A percentile compares a stretch with the other conserved stretches of the same genome.
phyloP scores from a whole-genome alignment of 2,329 filamentous ascomycete genomes.

The Hypoxylon sp. region DNA sequence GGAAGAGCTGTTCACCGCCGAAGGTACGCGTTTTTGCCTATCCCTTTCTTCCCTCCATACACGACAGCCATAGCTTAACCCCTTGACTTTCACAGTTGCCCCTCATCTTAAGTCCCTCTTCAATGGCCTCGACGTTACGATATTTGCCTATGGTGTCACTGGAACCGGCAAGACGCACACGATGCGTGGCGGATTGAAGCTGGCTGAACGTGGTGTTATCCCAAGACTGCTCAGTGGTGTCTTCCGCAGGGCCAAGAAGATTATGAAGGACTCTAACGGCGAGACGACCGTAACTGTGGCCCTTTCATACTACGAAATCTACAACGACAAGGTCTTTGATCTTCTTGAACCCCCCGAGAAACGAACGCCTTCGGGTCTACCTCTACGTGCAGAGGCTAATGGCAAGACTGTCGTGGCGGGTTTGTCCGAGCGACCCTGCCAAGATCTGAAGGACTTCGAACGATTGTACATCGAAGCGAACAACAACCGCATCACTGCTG shows the following conservation, averaged over 20 bases:
- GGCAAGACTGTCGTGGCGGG: constrained; percentile 91
- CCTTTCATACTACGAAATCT: constrained; percentile 95
- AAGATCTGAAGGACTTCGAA: constrained; percentile 91
- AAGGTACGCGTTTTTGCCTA: constrained; percentile 70
- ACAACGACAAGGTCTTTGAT: constrained; percentile 96
- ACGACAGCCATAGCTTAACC: constrained; percentile 31
- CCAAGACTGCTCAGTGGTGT: constrained; percentile 87
- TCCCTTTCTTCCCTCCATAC: constrained; percentile 18
- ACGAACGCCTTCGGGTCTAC: constrained; percentile 83
- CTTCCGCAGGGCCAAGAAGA: constrained; percentile 87
- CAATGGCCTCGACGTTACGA: constrained; percentile 86
- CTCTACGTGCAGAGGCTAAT: constrained; percentile 86
- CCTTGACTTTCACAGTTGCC: constrained; percentile 71
- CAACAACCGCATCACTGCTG: constrained; percentile 87
- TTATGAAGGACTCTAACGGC: constrained; percentile 82
- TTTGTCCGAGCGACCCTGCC: constrained; percentile 84
- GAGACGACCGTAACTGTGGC: constrained; percentile 79
- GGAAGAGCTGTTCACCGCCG: constrained; percentile 88
- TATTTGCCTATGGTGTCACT: constrained; percentile 94
- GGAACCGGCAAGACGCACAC: constrained; percentile 97
- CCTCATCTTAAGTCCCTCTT: constrained; percentile 94
- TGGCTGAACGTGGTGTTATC: constrained; percentile 89
- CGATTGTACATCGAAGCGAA: constrained; percentile 92
- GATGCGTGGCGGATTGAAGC: constrained; percentile 90
- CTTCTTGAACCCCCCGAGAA: constrained; percentile 90